These are phyloP conservation scores for Thelonectria olida DNA, from an alignment of 2,329 filamentous ascomycete genomes.

Conservation along the genomic window DNA sequence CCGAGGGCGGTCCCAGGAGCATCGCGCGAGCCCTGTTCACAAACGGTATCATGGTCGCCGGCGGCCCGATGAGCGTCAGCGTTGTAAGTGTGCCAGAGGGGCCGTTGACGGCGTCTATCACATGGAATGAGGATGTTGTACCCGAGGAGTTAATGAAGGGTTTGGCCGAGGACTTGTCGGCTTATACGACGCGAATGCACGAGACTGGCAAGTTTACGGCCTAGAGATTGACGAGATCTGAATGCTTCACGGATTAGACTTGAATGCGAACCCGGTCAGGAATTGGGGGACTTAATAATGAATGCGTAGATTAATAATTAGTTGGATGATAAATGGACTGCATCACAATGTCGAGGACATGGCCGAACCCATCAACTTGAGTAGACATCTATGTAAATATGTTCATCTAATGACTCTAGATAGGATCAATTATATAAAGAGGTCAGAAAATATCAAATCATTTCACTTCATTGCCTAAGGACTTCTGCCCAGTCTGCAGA, in stretches of 20 bases:
- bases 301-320: neutral
- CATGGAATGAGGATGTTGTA: slow-evolving; percentile 59
- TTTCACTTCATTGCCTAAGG: slow-evolving; percentile 2
- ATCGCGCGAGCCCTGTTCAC: slow-evolving; percentile 59
- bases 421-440: neutral
- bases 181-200: slow-evolving; percentile 26
- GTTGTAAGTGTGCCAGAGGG: slow-evolving; percentile 56
- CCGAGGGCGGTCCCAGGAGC: slow-evolving; percentile 31
- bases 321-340: neutral
- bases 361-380: too few relatives aligned
- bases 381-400: too few relatives aligned
- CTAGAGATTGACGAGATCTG: too few relatives aligned
- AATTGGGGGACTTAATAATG: neutral
- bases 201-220: slow-evolving; percentile 36
- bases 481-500: slow-evolving; percentile 3
- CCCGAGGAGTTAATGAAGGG: slow-evolving; percentile 48
- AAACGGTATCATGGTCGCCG: slow-evolving; percentile 56
- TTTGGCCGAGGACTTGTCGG: slow-evolving; percentile 49
- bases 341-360: too few relatives aligned
- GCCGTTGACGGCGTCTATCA: slow-evolving; percentile 52
- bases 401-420: neutral
- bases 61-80: slow-evolving; percentile 55
- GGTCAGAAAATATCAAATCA: neutral
- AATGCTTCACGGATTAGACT: neutral
- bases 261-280: neutral